Conservation (phyloP, 768 basidiomycete species). For the Dioszegia aurantiaca region DNA sequence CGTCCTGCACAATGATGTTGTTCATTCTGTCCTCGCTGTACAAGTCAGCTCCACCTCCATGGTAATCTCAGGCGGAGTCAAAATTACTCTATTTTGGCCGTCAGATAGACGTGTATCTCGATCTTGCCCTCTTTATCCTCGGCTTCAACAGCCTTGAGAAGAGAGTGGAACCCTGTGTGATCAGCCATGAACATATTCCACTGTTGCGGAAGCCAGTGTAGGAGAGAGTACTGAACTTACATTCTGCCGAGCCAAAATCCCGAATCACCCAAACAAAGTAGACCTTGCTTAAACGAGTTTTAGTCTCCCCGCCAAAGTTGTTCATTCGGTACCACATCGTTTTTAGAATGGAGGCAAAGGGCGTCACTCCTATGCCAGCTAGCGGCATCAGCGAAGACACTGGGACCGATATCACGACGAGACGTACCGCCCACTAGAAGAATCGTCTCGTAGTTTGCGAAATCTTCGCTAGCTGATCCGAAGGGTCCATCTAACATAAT, state of each 20-base stretch:
- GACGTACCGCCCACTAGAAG: conserved; percentile 67
- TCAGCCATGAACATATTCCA: neutral
- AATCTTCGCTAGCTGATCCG: conserved; percentile 87
- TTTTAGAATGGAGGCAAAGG: conserved; percentile 82
- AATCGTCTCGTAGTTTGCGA: conserved; percentile 78
- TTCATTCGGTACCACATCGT: conserved; percentile 95
- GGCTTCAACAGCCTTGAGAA: conserved; percentile 87
- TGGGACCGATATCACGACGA: neutral
- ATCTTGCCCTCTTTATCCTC: conserved; percentile 81
- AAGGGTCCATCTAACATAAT: conserved; percentile 95
- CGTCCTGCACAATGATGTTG: conserved; percentile 89
- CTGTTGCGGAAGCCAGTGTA: too few relatives aligned
- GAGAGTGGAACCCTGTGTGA: conserved; percentile 68
- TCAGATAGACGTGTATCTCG: conserved; percentile 86
- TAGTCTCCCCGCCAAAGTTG: conserved; percentile 66
- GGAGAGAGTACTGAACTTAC: conserved; percentile 10
- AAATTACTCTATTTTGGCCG: conserved; percentile 70
- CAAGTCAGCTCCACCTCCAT: neutral
- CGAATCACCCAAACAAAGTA: conserved; percentile 90
- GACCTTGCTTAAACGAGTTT: conserved; percentile 80
- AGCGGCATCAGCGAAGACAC: neutral
- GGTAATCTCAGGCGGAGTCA: neutral
- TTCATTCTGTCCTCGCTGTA: conserved; percentile 75
- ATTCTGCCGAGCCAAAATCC: conserved; percentile 66
- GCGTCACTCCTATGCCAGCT: conserved; percentile 94